Evolutionary conservation across 352 stramenopile genomes (phyloP).

Genomic region (Globisporangium rhizosaccharum): DNA sequence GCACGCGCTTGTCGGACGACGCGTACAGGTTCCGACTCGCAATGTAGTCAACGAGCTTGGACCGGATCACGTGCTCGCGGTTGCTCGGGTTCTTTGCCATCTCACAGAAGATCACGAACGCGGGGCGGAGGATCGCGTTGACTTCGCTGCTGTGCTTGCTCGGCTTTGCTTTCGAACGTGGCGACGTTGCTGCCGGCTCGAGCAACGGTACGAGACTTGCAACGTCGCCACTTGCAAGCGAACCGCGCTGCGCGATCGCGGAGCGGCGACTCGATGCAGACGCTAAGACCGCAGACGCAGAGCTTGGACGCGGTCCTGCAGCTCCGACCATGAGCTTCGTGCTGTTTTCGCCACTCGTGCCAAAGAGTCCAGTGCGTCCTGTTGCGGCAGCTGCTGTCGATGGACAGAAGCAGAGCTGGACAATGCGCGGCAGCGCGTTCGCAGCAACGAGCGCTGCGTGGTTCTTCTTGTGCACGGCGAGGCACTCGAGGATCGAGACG

Average conservation of each 20-base stretch:
- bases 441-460: slow-evolving; percentile 42
- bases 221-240: background rate
- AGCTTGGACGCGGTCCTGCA: slow-evolving; percentile 1
- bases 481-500: slow-evolving; percentile 48
- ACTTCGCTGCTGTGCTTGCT: slow-evolving; percentile 10
- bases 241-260: slow-evolving; percentile 3
- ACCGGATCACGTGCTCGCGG: slow-evolving; percentile 53
- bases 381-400: background rate
- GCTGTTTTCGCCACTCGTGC: background rate
- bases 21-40: slow-evolving; percentile 44
- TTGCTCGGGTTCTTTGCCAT: slow-evolving; percentile 54
- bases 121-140: slow-evolving; percentile 28
- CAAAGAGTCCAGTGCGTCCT: too few species aligned
- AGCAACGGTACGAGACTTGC: background rate
- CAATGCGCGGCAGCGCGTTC: slow-evolving; percentile 39
- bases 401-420: slow-evolving; percentile 46
- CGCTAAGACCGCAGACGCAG: background rate
- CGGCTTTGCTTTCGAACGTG: background rate
- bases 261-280: slow-evolving; percentile 2
- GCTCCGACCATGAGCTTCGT: too few species aligned
- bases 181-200: background rate
- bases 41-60: slow-evolving; percentile 59
- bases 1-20: slow-evolving; percentile 54
- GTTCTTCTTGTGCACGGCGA: slow-evolving; percentile 45
- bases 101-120: slow-evolving; percentile 53